Percentiles rank a stretch among this genome's conserved stretches.
Conservation (phyloP, 345 rosid genomes). For the Carallia brachiata region DNA sequence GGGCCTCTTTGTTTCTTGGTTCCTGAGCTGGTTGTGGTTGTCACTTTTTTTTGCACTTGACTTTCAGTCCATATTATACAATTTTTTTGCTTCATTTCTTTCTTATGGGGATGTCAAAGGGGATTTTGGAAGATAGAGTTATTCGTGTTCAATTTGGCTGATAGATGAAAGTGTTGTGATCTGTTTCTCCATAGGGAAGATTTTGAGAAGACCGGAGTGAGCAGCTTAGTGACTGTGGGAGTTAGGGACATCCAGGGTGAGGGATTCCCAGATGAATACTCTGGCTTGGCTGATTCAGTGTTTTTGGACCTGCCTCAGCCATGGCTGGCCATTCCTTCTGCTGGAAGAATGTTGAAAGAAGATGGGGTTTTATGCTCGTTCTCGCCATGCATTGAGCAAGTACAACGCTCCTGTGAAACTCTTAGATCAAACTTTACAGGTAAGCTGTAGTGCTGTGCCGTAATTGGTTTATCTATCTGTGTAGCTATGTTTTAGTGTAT, state of each 20-base stretch:
- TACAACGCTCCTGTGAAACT: conserved; percentile 80
- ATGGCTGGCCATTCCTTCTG: conserved; percentile 77
- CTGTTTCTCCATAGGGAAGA: conserved; percentile 54
- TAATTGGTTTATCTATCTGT: not conserved
- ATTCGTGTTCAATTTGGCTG: not conserved
- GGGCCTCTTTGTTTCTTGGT: not conserved
- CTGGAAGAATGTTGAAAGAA: conserved; percentile 75
- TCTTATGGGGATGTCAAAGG: not conserved
- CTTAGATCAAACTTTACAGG: conserved; percentile 71
- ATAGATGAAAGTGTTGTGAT: not conserved
- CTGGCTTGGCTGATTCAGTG: conserved; percentile 62
- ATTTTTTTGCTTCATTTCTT: not conserved
- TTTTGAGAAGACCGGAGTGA: conserved; percentile 73
- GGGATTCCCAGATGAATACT: conserved; percentile 76
- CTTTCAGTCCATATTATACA: not conserved
- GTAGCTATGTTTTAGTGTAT: no score
- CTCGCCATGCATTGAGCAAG: conserved; percentile 98
- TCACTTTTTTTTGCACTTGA: not conserved
- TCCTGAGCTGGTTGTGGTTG: not conserved
- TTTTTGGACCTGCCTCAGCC: conserved; percentile 91
- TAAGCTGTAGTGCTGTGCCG: conserved; percentile 12
- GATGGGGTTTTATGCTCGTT: conserved; percentile 85
- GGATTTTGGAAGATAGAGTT: not conserved
- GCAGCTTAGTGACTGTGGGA: conserved; percentile 68
- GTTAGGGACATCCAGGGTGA: conserved; percentile 89